Percentiles rank a stretch among this genome's conserved stretches.
Evolutionary conservation across 306 rosid genomes (phyloP).

Genomic region (barrel medic (Medicago truncatula)): DNA sequence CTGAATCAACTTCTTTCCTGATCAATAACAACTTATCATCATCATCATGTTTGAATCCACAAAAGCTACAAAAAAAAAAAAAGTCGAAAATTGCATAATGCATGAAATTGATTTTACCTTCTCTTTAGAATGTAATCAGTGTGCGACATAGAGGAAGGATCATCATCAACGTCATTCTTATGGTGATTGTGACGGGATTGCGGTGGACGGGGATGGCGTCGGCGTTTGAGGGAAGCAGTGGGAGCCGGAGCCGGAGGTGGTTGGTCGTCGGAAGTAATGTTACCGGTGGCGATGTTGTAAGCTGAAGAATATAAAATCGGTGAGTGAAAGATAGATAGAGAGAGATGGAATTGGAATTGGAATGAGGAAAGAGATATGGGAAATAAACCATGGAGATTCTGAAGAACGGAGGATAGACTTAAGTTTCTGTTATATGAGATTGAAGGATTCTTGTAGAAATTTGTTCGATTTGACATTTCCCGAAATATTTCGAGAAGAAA

Average conservation of each 20-base stretch:
- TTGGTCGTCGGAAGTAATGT: slow-evolving; percentile 47
- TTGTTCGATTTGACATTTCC: slow-evolving; percentile 65
- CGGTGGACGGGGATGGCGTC: slow-evolving; percentile 37
- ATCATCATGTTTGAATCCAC: slow-evolving; percentile 8
- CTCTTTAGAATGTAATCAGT: slow-evolving; percentile 68
- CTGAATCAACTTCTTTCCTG: slow-evolving; percentile 67
- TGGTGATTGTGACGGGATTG: slow-evolving; percentile 27
- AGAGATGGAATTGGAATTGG: slow-evolving; percentile 3
- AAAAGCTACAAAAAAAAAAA: background rate
- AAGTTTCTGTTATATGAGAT: slow-evolving; percentile 75
- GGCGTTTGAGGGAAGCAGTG: slow-evolving; percentile 54
- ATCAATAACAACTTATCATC: background rate
- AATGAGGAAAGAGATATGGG: background rate
- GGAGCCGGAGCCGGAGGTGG: slow-evolving; percentile 16
- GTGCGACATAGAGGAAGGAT: slow-evolving; percentile 72
- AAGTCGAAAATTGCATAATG: background rate
- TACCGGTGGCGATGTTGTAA: slow-evolving; percentile 74
- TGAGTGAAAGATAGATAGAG: slow-evolving; percentile 26
- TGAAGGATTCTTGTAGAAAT: slow-evolving; percentile 82
- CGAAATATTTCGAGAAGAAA: background rate
- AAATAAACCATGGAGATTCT: slow-evolving; percentile 60
- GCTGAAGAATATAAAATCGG: slow-evolving; percentile 49
- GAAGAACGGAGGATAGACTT: slow-evolving; percentile 72
- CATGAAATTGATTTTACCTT: slow-evolving; percentile 48
- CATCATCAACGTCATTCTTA: slow-evolving; percentile 27